Evolutionary conservation across 2,329 filamentous ascomycete genomes (phyloP).

Genomic region (Trichoderma gracile): DNA sequence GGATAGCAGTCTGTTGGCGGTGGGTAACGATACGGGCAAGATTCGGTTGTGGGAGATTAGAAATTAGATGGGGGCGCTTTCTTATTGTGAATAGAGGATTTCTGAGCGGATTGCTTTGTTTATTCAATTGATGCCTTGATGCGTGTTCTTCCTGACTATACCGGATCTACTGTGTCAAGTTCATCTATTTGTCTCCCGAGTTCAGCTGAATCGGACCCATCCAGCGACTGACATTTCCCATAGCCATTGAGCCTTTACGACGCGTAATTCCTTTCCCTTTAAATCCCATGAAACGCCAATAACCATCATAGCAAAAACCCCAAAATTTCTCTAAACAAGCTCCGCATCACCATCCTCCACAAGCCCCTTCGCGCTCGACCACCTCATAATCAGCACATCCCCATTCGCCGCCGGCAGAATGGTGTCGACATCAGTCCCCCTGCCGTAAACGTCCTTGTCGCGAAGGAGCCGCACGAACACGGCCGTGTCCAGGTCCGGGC

Average conservation of each 20-base stretch:
- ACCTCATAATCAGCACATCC: constrained; percentile 68
- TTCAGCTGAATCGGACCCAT: no score
- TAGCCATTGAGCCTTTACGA: no score
- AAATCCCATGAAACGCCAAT: no score
- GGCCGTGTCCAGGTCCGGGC: constrained; percentile 76
- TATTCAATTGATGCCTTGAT: background rate
- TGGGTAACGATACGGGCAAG: constrained; percentile 86
- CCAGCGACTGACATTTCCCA: no score
- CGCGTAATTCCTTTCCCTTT: no score
- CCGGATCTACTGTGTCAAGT: no score
- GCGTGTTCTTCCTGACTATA: background rate
- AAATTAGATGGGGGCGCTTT: constrained; percentile 45
- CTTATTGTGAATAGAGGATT: constrained; percentile 19
- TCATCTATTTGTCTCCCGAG: no score
- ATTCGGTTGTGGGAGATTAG: constrained; percentile 89
- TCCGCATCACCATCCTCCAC: constrained; percentile 59
- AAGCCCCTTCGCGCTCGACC: constrained; percentile 69
- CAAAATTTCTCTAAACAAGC: constrained; percentile 49
- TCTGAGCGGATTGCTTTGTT: constrained; percentile 17
- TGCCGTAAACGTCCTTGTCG: constrained; percentile 59
- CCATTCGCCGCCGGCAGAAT: constrained; percentile 59
- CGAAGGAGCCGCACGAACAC: constrained; percentile 78
- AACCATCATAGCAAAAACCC: no score
- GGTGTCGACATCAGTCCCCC: constrained; percentile 65
- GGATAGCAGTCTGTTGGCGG: constrained; percentile 70